Conservation (phyloP, 1,139 yeast genomes). For the Nematodospora anomalae region DNA sequence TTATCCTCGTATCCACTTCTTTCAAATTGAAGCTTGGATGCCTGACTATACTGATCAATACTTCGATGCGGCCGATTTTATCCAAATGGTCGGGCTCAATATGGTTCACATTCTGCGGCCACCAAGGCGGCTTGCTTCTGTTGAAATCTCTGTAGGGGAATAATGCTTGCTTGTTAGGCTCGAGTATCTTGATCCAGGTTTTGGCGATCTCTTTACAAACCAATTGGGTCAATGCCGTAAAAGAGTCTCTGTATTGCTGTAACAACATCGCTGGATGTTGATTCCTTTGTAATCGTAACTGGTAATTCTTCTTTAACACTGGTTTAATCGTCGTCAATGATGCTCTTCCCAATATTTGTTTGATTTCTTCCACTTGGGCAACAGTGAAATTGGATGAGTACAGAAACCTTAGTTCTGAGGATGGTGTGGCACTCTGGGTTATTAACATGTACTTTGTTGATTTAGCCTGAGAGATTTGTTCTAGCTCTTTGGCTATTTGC, state of each 20-base stretch:
- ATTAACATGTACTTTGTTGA: conserved; percentile 9
- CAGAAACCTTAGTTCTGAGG: conserved; percentile 14
- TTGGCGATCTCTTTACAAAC: conserved; percentile 65
- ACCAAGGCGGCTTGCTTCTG: conserved; percentile 60
- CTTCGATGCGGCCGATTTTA: conserved; percentile 49
- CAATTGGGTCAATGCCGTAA: conserved; percentile 37
- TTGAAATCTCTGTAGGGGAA: conserved; percentile 61
- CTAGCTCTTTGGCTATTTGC: neutral
- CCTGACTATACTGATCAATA: conserved; percentile 47
- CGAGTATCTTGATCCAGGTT: conserved; percentile 64
- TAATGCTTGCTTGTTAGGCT: conserved; percentile 65
- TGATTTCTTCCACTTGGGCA: conserved; percentile 15
- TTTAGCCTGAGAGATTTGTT: neutral
- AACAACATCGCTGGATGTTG: conserved; percentile 1
- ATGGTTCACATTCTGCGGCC: conserved; percentile 64
- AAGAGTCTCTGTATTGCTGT: conserved; percentile 20
- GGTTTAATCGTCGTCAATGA: conserved; percentile 18
- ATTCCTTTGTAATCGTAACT: conserved; percentile 8
- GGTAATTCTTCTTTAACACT: conserved; percentile 12
- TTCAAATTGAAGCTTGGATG: conserved; percentile 24
- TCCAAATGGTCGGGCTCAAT: conserved; percentile 73
- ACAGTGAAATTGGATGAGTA: conserved; percentile 18
- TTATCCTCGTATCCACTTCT: conserved; percentile 21
- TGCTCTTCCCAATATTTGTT: conserved; percentile 11
- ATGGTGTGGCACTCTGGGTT: conserved; percentile 10